Conservation (phyloP, 2,329 filamentous ascomycete genomes). For the Tolypocladium amazonense region DNA sequence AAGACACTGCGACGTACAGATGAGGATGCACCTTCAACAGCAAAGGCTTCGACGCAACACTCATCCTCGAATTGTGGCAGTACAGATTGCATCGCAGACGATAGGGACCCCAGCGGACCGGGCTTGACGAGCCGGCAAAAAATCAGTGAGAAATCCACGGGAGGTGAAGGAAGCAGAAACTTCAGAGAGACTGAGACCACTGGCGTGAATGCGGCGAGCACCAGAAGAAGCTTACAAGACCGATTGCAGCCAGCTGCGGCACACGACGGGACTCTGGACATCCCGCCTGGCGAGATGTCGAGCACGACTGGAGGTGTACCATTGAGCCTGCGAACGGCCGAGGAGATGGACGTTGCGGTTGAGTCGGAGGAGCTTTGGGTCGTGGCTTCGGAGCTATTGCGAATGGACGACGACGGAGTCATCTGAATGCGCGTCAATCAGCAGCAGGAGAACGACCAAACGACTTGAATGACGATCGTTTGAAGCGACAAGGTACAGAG, state of each 20-base stretch:
- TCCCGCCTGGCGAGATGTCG: not conserved
- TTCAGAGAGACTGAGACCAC: not conserved
- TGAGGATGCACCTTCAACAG: not conserved
- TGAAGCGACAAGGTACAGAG: not conserved
- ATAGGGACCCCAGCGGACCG: not conserved
- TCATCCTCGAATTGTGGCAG: not conserved
- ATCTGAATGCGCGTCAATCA: not conserved
- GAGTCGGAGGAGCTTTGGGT: conserved; percentile 19
- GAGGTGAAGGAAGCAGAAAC: not conserved
- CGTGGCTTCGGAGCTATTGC: conserved; percentile 18
- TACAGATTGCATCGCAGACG: not conserved
- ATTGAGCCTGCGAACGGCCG: not conserved
- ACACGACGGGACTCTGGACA: conserved; percentile 2
- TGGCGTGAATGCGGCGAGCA: not conserved
- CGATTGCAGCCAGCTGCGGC: not conserved
- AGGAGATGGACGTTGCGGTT: conserved; percentile 7
- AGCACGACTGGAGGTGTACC: not conserved
- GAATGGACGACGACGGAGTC: conserved; percentile 9
- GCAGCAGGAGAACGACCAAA: not conserved
- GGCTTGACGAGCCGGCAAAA: not conserved
- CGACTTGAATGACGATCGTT: not conserved
- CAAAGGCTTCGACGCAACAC: not conserved
- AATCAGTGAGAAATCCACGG: not conserved
- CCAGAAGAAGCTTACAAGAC: not conserved
- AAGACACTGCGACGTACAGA: not conserved